Conservation (phyloP, 1,284 basidiomycete genomes). For the Marasmius fiardii region DNA sequence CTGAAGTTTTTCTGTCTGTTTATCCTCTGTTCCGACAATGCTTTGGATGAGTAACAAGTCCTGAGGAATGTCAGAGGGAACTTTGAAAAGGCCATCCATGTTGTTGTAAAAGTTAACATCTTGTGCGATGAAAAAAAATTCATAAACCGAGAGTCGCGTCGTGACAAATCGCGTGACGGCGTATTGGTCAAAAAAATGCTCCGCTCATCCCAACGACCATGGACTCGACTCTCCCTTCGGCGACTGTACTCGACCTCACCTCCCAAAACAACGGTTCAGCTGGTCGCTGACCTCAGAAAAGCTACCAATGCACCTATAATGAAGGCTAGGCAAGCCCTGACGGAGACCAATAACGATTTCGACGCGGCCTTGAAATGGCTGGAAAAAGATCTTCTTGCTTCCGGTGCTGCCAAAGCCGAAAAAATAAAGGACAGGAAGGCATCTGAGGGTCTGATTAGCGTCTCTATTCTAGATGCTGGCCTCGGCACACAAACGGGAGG, state of each 20-base stretch:
- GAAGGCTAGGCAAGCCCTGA: constrained; percentile 88
- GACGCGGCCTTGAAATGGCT: constrained; percentile 79
- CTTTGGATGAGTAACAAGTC: constrained; percentile 72
- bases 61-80: constrained; percentile 60
- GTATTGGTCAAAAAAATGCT: constrained; percentile 7
- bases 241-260: constrained; percentile 36
- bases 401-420: constrained; percentile 78
- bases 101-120: constrained; percentile 17
- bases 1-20: constrained; percentile 16
- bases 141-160: background rate
- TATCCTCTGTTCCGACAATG: constrained; percentile 40
- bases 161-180: background rate
- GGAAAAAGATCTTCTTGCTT: constrained; percentile 64
- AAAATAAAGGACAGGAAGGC: constrained; percentile 78
- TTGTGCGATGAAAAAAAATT: background rate
- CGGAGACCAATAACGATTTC: constrained; percentile 73
- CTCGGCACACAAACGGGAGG: constrained; percentile 30
- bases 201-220: constrained; percentile 7
- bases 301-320: constrained; percentile 77
- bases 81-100: constrained; percentile 46
- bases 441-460: constrained; percentile 77
- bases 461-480: constrained; percentile 69
- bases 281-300: constrained; percentile 86
- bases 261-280: constrained; percentile 57
- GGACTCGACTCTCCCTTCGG: constrained; percentile 5